phyloP scores from a whole-genome alignment of 2,329 filamentous ascomycete genomes.

The Chrysosporium keratinophilum region DNA sequence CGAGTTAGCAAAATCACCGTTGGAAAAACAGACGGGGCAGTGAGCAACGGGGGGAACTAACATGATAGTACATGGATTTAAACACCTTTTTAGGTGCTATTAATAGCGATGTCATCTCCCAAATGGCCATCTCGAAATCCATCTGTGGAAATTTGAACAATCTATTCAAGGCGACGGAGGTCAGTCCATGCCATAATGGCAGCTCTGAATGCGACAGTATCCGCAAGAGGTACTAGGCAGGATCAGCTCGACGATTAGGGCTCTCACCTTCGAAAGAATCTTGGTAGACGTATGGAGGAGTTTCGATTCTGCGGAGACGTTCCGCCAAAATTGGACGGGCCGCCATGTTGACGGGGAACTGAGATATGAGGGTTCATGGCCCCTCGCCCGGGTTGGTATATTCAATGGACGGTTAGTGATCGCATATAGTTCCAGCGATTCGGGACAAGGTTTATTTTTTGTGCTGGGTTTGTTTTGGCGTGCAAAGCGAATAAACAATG shows the following conservation, averaged over 20 bases:
- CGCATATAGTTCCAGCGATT: neutral
- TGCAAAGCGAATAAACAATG: neutral
- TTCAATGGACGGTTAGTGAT: neutral
- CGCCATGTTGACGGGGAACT: constrained; percentile 48
- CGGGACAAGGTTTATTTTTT: neutral
- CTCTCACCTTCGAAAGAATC: constrained; percentile 53
- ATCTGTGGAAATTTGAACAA: constrained; percentile 64
- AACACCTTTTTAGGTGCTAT: constrained; percentile 63
- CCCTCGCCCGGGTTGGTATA: constrained; percentile 7
- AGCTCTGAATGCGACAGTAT: neutral
- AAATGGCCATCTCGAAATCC: constrained; percentile 64
- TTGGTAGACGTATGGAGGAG: constrained; percentile 50
- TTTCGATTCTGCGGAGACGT: constrained; percentile 41
- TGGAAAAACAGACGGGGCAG: neutral
- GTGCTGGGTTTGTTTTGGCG: neutral
- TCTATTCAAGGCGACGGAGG: constrained; percentile 22
- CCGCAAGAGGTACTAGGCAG: neutral
- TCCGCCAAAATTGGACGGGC: constrained; percentile 43
- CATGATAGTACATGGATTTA: constrained; percentile 60
- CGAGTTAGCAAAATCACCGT: neutral
- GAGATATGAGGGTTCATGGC: constrained; percentile 52
- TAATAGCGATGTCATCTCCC: constrained; percentile 60
- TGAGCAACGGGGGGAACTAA: constrained; percentile 27
- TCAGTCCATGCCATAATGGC: constrained; percentile 13
- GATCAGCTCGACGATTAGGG: neutral